Base-by-base conservation (phyloP, 495 filamentous ascomycete species). In the Penicillium lagena region DNA sequence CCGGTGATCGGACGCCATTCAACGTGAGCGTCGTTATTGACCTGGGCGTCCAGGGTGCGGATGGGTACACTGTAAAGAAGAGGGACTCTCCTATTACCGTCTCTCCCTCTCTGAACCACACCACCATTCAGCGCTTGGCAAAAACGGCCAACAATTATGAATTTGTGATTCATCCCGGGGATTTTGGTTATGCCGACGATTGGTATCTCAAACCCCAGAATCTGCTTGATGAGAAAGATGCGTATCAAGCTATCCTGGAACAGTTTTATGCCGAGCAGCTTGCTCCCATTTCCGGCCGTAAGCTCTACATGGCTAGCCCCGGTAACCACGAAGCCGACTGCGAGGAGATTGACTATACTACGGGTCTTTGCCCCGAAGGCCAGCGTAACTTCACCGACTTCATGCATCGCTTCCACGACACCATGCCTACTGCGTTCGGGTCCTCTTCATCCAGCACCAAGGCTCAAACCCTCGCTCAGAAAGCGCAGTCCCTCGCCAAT, bases 321-420 rank as follows among this genome's bases (percentile, higher is more conserved):
- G 73, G 72, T 1, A 80, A 77, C 58, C 76, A 80, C 56, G 76
- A 80, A 51, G 74, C 75, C 7, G 69, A 71, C 47, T 80, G 76
- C 50, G 44, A 54, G 0, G 65, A 73, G 27, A 62, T 71, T 11
- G 68, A 71, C 1, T 62, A 64, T 39, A 62, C 68, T 0, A 56
- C 59, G 2, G 56, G 58, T 0, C 63, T 79, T 1, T 83, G 79
- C 55, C 66, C 71, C 0, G 59, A 68, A 5, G 78, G 77, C 8
- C 78, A 83, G 56, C 75, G 70, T 53, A 81, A 81, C 54, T 81
- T 81, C 51, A 81, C 77, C 11, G 78, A 78, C 43, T 79, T 72
- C 56, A 63, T 75, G 59, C 76, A 76, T 50, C 74, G 75, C 9
- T 81, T 75, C 53, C 70, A 69, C 12, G 46, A 62, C 0, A 65